These are phyloP conservation scores for Spiromastix sp. DNA, from an alignment of 2,329 filamentous ascomycete genomes.

Conservation along the genomic window DNA sequence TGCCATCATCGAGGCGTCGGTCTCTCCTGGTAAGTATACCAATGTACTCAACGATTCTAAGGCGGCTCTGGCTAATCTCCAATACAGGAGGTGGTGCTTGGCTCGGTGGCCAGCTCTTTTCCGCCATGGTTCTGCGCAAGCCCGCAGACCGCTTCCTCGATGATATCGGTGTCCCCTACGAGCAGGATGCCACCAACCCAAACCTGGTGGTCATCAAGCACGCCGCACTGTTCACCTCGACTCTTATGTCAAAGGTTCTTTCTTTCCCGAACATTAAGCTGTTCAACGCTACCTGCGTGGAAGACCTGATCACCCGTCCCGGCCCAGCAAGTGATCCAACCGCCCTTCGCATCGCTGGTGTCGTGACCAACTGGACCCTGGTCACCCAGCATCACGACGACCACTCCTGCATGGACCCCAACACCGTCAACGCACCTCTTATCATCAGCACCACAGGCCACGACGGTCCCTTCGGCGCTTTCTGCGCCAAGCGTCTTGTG, in stretches of 20 bases:
- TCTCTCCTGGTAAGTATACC: slow-evolving; percentile 52
- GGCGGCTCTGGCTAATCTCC: not conserved
- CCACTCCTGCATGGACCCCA: slow-evolving; percentile 93
- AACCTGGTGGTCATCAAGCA: slow-evolving; percentile 90
- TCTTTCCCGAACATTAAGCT: slow-evolving; percentile 86
- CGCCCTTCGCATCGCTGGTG: slow-evolving; percentile 65
- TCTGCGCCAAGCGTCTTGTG: slow-evolving; percentile 81
- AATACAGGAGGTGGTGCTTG: slow-evolving; percentile 67
- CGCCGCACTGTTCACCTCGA: slow-evolving; percentile 83
- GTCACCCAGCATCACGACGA: slow-evolving; percentile 81
- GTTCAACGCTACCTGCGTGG: slow-evolving; percentile 88
- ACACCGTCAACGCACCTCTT: slow-evolving; percentile 87
- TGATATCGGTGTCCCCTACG: slow-evolving; percentile 73
- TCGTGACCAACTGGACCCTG: slow-evolving; percentile 93
- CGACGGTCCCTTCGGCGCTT: slow-evolving; percentile 83
- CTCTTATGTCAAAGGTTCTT: slow-evolving; percentile 72
- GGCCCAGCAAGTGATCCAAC: slow-evolving; percentile 36
- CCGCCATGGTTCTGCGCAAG: slow-evolving; percentile 90
- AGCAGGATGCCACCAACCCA: slow-evolving; percentile 79
- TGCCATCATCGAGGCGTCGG: slow-evolving; percentile 78
- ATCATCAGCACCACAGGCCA: slow-evolving; percentile 87
- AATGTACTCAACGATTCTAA: not conserved
- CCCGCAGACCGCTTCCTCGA: slow-evolving; percentile 75
- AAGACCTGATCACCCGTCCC: slow-evolving; percentile 80
- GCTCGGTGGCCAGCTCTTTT: slow-evolving; percentile 91